Evolutionary conservation across 768 basidiomycete species (phyloP), one percentile per base, ranked within the genome.

Genomic region (Podaxis sp.): DNA sequence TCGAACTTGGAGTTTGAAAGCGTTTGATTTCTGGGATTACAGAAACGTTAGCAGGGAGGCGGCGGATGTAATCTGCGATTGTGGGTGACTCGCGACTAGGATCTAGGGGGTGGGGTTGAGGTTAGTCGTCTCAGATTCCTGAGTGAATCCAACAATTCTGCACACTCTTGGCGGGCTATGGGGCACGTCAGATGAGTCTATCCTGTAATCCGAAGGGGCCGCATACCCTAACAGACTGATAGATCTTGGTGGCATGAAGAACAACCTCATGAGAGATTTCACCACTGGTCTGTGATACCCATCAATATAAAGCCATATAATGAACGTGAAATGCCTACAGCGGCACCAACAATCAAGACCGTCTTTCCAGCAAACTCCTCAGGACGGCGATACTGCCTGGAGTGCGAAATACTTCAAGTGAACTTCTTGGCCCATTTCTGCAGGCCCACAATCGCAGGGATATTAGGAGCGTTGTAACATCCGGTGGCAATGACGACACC

Each of bases 331-430:
- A 17, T 6, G 68, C 77, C 54, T 44, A 78, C 77, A 9, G 73
- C 72, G 13, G 75, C 75, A n/a, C 81, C 80, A 40, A 83, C 69
- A 56, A 82, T 71, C 1, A 82, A 72, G 0, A 80, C 76, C 1
- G 75, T 80, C 63, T 81, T 68, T 52, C 76, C 74, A 13, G 59
- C 33, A 46, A 73, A 77, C 1, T 61, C 38, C 26, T 80, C 74
- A 0, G 82, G 81, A 54, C 68, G 68, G 4, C 79, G 72, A 64
- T 82, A 83, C 44, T 78, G 76, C 33, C 80, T 68, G 8, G 80
- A 77, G 64, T 82, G 81, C 9, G 66, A 64, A 26, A 82, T 63
- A 3, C 66, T 63, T 0, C 68, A 67, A 0, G 80, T 76, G 68
- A 77, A 80, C 5, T 64, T 67, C 4, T 68, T 61, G 0, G 68